phyloP scores from a whole-genome alignment of 2,329 filamentous ascomycete genomes.

The Apiospora kogelbergensis region DNA sequence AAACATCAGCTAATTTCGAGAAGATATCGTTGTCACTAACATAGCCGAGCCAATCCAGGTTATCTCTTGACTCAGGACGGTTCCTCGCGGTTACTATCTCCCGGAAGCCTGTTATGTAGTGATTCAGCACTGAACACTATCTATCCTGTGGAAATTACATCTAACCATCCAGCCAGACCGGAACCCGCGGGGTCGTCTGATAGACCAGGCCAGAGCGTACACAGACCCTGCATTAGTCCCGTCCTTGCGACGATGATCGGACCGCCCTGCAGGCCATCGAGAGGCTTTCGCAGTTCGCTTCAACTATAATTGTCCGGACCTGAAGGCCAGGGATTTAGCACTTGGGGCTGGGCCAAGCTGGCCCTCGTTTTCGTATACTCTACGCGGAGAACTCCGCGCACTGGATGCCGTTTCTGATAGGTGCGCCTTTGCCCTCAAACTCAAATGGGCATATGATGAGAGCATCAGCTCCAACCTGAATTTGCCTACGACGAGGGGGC shows the following conservation, averaged over 20 bases:
- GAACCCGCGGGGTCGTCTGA: neutral
- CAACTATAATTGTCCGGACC: neutral
- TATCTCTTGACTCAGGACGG: too few relatives aligned
- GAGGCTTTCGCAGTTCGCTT: neutral
- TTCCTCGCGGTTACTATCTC: too few relatives aligned
- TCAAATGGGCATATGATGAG: neutral
- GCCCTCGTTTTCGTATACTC: neutral
- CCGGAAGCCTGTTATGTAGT: too few relatives aligned
- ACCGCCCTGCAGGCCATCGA: neutral
- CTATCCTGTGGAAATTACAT: neutral
- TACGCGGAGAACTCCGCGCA: neutral
- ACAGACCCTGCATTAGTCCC: neutral
- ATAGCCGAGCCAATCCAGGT: neutral
- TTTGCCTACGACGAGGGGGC: too few relatives aligned
- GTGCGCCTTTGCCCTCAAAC: neutral
- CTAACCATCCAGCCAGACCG: neutral
- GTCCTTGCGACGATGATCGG: neutral
- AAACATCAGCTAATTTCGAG: too few relatives aligned
- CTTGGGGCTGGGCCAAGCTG: neutral
- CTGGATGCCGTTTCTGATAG: neutral
- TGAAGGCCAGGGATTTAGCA: neutral
- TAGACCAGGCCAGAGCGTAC: neutral
- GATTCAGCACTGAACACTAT: too few relatives aligned
- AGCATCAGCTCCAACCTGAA: neutral
- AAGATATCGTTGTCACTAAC: too few relatives aligned